Base-by-base conservation (phyloP, 768 basidiomycete species). In the Trametes cubensis region DNA sequence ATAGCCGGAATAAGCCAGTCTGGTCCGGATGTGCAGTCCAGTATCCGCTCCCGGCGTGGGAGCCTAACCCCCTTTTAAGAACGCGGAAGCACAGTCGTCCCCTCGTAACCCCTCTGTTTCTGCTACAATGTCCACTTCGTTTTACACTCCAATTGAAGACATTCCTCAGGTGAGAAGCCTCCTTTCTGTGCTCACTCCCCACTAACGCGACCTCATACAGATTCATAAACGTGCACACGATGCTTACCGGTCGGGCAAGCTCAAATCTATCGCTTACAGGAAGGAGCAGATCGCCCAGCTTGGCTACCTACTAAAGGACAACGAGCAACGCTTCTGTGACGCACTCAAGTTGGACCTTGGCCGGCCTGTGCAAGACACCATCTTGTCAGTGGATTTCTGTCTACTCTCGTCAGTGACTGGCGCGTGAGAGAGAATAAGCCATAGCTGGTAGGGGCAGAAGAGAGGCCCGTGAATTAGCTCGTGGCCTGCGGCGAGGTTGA, bases 201-300 rank as follows among this genome's bases (percentile, higher is more conserved):
- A 63, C n/a, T n/a, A 18, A 44, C 42, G 13, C 4, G 18, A 6
- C 11, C 42, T 2, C 20, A 15, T 10, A 11, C 11, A 90, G 89
- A 82, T 88, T 61, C 82, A 83, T 52, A 75, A 78, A 30, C 76
- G 78, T 44, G 76, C 93, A 25, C 78, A 74, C 28, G 76, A 77
- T 21, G 82, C 81, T 4, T 93, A 91, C 74, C 74, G 74, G 28
- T 74, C 84, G 1, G 89, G 90, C 18, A 91, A 86, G 70, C 81
- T 85, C 41, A 85, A 77, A 68, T 73, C 83, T 17, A 77, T 93
- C 58, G 80, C 79, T 17, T 91, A 81, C 69, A 80, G 92, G 68
- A 92, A 87, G 74, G 81, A 85, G 50, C 92, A 93, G 74, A 79
- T 95, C 28, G 79, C 86, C n/a, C 83, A 87, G 68, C 81, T 95